A percentile compares a stretch with the other conserved stretches of the same genome.
Evolutionary conservation across 2,329 filamentous ascomycete genomes (phyloP).

Genomic region (Exophiala sideris): DNA sequence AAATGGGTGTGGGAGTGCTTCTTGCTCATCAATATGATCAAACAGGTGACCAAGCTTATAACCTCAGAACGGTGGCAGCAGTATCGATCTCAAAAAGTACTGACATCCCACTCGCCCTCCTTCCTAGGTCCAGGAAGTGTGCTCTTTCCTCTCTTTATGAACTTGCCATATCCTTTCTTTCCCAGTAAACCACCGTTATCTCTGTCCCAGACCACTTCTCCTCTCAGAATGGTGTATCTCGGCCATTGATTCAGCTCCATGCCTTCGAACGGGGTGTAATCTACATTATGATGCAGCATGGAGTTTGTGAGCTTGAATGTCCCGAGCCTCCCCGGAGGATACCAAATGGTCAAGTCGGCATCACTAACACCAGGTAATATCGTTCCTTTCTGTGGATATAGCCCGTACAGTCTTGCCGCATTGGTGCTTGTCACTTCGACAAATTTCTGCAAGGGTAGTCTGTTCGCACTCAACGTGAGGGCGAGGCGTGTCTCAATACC

Average conservation of each 20-base stretch:
- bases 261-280: conserved; percentile 63
- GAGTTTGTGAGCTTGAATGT: conserved; percentile 49
- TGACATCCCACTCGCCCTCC: conserved; percentile 31
- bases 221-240: conserved; percentile 58
- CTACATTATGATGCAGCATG: conserved; percentile 59
- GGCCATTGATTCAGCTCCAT: conserved; percentile 58
- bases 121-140: conserved; percentile 35
- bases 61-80: neutral
- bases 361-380: conserved; percentile 50
- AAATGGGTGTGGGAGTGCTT: no score
- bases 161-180: conserved; percentile 48
- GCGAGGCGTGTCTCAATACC: conserved; percentile 57
- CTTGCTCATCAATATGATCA: no score
- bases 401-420: conserved; percentile 56
- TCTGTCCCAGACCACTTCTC: conserved; percentile 51
- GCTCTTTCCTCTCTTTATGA: conserved; percentile 43
- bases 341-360: conserved; percentile 59
- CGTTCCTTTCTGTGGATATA: conserved; percentile 52
- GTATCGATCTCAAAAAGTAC: conserved; percentile 8
- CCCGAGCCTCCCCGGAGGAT: conserved; percentile 44
- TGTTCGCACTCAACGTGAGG: conserved; percentile 41
- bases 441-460: conserved; percentile 48
- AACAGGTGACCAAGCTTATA: neutral
- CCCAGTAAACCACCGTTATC: conserved; percentile 54
- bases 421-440: conserved; percentile 56